These are phyloP conservation scores for Lecanicillium sp. DNA, from an alignment of 2,329 filamentous ascomycete species.

Conservation along the genomic window DNA sequence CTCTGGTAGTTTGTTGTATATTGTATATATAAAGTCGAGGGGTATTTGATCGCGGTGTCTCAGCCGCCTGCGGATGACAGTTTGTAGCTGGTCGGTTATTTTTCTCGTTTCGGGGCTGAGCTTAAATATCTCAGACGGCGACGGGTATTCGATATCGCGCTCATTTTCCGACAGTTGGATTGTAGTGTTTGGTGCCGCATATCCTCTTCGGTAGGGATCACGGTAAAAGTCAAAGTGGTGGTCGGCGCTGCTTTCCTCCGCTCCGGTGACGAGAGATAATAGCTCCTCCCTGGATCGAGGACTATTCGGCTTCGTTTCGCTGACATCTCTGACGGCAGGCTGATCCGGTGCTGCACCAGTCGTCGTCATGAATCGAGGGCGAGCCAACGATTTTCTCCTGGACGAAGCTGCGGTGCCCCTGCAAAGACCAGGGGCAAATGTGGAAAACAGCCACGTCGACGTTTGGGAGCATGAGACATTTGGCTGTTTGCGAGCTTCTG, in stretches of 20 bases:
- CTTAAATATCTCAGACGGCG: constrained; percentile 28
- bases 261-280: constrained; percentile 43
- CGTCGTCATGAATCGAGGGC: too few relatives aligned
- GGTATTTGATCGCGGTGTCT: constrained; percentile 31
- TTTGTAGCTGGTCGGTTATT: constrained; percentile 29
- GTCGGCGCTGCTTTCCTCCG: constrained; percentile 38
- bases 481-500: constrained; percentile 6
- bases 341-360: too few relatives aligned
- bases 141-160: constrained; percentile 40
- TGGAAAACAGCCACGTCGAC: constrained; percentile 32
- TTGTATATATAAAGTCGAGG: constrained; percentile 37
- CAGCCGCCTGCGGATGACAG: constrained; percentile 31
- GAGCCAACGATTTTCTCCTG: too few relatives aligned
- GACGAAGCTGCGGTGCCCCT: too few relatives aligned
- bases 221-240: constrained; percentile 43
- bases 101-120: constrained; percentile 25
- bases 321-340: constrained; percentile 1
- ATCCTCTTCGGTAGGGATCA: constrained; percentile 46
- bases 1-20: constrained; percentile 42
- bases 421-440: constrained; percentile 22
- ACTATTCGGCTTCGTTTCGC: constrained; percentile 10
- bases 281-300: constrained; percentile 33
- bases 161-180: constrained; percentile 40
- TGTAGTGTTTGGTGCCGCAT: constrained; percentile 40
- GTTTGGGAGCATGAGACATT: constrained; percentile 21